A percentile compares a stretch with the other conserved stretches of the same genome.
Evolutionary conservation across 73 alveolate species (phyloP).

Genomic region (Paramecium primaurelia): DNA sequence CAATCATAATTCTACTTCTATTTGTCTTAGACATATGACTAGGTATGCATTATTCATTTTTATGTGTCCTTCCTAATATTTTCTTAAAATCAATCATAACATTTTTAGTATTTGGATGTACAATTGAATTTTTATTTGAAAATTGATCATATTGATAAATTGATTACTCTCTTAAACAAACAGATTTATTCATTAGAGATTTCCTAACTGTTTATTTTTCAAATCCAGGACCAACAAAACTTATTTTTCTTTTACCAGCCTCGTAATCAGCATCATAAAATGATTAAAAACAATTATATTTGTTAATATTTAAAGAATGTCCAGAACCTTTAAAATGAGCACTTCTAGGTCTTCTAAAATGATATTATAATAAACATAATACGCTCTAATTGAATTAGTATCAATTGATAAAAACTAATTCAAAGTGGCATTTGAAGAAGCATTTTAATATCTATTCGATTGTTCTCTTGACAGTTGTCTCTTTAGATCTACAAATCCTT

Average conservation of each 20-base stretch:
- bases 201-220: not conserved
- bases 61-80: not conserved
- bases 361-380: not conserved
- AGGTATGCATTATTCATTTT: not conserved
- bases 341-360: not conserved
- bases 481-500: not conserved
- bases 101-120: not conserved
- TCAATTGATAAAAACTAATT: not conserved
- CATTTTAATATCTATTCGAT: not conserved
- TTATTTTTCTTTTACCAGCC: not conserved
- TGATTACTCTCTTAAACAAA: not conserved
- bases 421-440: not conserved
- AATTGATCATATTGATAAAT: not conserved
- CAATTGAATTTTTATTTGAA: not conserved
- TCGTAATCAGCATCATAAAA: not conserved
- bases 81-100: not conserved
- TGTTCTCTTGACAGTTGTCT: not conserved
- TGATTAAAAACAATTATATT: not conserved
- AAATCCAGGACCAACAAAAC: not conserved
- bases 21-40: not conserved
- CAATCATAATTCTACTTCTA: not conserved
- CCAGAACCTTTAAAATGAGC: constrained; percentile 27
- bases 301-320: not conserved
- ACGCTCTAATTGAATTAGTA: not conserved
- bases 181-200: not conserved